Conservation (phyloP, 2,329 filamentous ascomycete genomes). For the Aspergillus carbonarius region DNA sequence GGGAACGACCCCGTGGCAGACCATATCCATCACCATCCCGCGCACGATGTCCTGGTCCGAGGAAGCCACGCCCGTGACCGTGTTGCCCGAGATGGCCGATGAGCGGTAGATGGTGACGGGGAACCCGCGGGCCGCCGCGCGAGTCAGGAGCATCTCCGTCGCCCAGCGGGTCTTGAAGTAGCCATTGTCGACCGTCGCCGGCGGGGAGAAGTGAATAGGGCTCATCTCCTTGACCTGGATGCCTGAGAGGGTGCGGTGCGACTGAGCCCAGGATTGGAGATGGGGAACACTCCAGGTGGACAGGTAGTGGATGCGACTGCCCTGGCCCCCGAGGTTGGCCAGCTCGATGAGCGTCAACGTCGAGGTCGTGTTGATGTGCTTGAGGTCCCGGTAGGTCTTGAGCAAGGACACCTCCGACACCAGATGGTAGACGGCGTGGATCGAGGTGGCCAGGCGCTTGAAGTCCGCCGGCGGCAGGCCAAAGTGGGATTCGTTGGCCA, state of each 20-base stretch:
- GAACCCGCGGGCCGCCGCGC: constrained; percentile 1
- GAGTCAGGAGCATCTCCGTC: background rate
- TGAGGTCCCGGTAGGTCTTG: background rate
- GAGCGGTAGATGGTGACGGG: constrained; percentile 4
- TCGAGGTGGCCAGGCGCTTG: background rate
- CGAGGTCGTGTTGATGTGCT: background rate
- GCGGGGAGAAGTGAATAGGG: background rate
- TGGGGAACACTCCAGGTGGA: constrained; percentile 7
- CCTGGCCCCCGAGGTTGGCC: background rate
- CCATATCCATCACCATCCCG: background rate
- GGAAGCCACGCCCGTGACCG: background rate
- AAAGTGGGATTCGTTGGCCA: background rate
- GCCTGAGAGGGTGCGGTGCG: background rate
- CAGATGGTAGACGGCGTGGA: constrained; percentile 3
- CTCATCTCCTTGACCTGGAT: background rate
- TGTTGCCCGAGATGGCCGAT: background rate
- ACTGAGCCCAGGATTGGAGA: constrained; percentile 2
- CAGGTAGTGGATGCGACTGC: background rate
- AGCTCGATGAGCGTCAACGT: background rate
- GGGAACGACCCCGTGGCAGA: background rate
- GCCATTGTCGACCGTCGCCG: background rate
- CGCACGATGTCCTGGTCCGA: constrained; percentile 1
- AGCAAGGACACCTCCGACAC: background rate
- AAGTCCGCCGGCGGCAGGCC: background rate
- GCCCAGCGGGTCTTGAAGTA: constrained; percentile 8